Conservation (phyloP, 163 green algal genomes). For the Chlorella variabilis region DNA sequence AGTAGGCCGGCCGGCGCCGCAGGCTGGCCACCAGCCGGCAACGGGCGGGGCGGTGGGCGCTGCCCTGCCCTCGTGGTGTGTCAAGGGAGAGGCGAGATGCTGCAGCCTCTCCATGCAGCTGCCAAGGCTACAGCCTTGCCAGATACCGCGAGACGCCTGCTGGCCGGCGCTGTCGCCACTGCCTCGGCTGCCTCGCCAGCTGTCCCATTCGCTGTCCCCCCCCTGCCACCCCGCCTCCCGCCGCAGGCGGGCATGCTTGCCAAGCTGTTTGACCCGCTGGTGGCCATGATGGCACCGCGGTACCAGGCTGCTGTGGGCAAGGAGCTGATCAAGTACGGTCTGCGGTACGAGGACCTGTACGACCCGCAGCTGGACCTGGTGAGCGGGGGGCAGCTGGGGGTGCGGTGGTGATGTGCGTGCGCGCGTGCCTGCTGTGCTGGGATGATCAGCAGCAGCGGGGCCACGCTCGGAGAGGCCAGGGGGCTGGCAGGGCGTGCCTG, state of each 20-base stretch:
- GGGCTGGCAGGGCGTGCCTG: too few relatives aligned
- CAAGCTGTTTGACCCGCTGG: slow-evolving; percentile 76
- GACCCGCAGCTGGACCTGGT: slow-evolving; percentile 87
- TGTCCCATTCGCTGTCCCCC: too few relatives aligned
- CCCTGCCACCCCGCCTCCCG: too few relatives aligned
- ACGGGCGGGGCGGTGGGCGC: too few relatives aligned
- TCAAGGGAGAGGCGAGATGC: too few relatives aligned
- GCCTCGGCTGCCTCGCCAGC: too few relatives aligned
- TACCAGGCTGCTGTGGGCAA: slow-evolving; percentile 79
- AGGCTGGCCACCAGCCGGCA: too few relatives aligned
- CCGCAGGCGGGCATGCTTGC: slow-evolving; percentile 34
- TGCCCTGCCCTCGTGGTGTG: not conserved
- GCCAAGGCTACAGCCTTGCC: not conserved
- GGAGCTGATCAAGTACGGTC: slow-evolving; percentile 81
- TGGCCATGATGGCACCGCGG: slow-evolving; percentile 55
- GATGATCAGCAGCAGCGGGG: too few relatives aligned
- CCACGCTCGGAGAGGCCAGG: too few relatives aligned
- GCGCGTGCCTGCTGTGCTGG: not conserved
- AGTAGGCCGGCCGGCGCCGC: not conserved
- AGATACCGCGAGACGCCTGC: too few relatives aligned
- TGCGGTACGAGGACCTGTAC: slow-evolving; percentile 93
- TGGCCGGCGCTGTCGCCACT: too few relatives aligned
- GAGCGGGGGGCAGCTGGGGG: slow-evolving; percentile 7
- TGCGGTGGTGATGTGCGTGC: not conserved
- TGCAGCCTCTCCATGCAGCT: not conserved